These are phyloP conservation scores for Cicer pinnatifidum DNA, from an alignment of 306 rosid genomes.

Conservation along the genomic window DNA sequence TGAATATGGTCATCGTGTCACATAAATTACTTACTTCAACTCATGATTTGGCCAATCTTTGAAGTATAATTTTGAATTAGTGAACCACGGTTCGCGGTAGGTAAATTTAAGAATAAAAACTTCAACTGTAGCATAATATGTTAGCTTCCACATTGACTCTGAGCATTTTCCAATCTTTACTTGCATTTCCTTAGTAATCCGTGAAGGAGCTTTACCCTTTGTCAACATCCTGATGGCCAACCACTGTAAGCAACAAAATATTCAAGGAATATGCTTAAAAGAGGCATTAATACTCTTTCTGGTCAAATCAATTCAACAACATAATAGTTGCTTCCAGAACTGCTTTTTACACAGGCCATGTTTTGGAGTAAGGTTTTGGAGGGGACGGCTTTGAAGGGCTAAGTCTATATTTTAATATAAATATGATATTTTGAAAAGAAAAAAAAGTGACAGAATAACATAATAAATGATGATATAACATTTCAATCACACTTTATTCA, in stretches of 20 bases:
- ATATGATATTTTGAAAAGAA: too few relatives aligned
- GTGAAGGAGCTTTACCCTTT: slow-evolving; percentile 60
- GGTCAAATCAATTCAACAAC: slow-evolving; percentile 11
- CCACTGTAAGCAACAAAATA: slow-evolving; percentile 59
- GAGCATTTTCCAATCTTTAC: slow-evolving; percentile 82
- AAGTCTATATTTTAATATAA: too few relatives aligned
- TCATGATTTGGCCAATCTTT: slow-evolving; percentile 93
- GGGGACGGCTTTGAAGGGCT: too few relatives aligned
- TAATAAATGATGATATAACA: too few relatives aligned
- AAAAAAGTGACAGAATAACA: too few relatives aligned
- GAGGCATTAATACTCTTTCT: slow-evolving; percentile 23
- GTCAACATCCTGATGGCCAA: slow-evolving; percentile 65
- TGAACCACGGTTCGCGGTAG: slow-evolving; percentile 82
- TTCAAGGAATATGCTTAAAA: slow-evolving; percentile 15
- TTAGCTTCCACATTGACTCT: slow-evolving; percentile 94
- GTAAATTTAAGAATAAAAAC: slow-evolving; percentile 61
- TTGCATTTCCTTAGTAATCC: slow-evolving; percentile 63
- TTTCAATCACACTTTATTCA: too few relatives aligned
- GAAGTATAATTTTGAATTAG: slow-evolving; percentile 64
- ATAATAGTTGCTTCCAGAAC: slow-evolving; percentile 30
- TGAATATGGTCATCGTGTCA: slow-evolving; percentile 29
- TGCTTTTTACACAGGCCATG: slow-evolving; percentile 26
- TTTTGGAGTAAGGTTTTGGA: too few relatives aligned
- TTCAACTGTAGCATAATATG: slow-evolving; percentile 83
- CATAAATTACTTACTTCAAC: slow-evolving; percentile 66